phyloP scores from a whole-genome alignment of 768 basidiomycete genomes.

The Pleurotus ostreatus region DNA sequence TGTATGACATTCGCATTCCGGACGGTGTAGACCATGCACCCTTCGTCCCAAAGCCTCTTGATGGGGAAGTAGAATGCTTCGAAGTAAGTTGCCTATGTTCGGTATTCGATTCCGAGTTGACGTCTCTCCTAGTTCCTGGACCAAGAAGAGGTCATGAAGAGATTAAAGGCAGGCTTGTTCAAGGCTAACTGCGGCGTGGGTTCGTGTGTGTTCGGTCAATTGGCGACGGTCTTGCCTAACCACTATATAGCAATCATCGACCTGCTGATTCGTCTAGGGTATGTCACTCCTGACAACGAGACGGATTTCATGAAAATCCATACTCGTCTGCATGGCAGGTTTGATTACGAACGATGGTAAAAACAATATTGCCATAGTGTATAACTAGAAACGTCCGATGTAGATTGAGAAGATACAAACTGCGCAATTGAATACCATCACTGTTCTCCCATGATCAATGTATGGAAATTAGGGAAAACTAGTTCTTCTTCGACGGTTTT shows the following conservation, averaged over 20 bases:
- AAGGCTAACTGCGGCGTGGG: slow-evolving; percentile 92
- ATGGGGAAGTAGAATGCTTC: slow-evolving; percentile 94
- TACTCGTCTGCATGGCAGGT: slow-evolving; percentile 68
- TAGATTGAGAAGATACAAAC: neutral
- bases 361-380: neutral
- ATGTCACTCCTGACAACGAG: slow-evolving; percentile 86
- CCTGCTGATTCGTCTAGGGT: slow-evolving; percentile 82
- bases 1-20: slow-evolving; percentile 81
- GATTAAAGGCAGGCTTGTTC: slow-evolving; percentile 70
- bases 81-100: slow-evolving; percentile 44
- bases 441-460: slow-evolving; percentile 51
- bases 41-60: slow-evolving; percentile 68
- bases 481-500: slow-evolving; percentile 95
- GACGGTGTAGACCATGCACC: slow-evolving; percentile 36
- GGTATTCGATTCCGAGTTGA: neutral
- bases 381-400: neutral
- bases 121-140: slow-evolving; percentile 51
- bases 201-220: slow-evolving; percentile 27
- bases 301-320: slow-evolving; percentile 75
- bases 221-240: neutral
- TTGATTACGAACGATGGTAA: slow-evolving; percentile 59
- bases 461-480: slow-evolving; percentile 95
- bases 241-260: slow-evolving; percentile 69
- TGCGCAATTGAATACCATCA: neutral
- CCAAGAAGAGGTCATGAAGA: slow-evolving; percentile 55